Base-by-base conservation (phyloP, 257 asterid genomes). In the Jacaranda mimosifolia region DNA sequence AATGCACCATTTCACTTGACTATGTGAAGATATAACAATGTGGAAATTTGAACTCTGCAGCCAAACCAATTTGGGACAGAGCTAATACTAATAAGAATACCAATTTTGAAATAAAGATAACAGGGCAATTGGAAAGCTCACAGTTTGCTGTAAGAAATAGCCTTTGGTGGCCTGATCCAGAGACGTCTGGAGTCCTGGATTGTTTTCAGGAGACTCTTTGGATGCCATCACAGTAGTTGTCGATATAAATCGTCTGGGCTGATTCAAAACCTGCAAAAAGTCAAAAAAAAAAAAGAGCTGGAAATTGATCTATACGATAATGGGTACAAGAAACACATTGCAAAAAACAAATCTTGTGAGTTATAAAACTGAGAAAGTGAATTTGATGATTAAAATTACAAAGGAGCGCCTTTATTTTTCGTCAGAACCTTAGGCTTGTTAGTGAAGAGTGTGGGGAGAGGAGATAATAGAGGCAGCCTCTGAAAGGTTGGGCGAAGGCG, bases 81-180 rank as follows among this genome's bases (percentile, higher is more conserved):
- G 8, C 32, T 59, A 35, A 32, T 48, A 17, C 32, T n/a, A 62
- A 38, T 12, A 35, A 43, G 4, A 59, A 62, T 0, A 9, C 62
- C 5, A 58, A 48, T 18, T 3, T 2, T 15, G 4, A 63, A 53
- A 43, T 35, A 65, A 15, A 43, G 6, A 76, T 11, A n/a, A 51
- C 11, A 11, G 60, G 68, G 63, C 21, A 5, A 36, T 18, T 1
- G 10, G 64, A 21, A 68, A 77, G 55, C 92, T 87, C 80, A 96
- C 98, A 78, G 98, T 86, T 84, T 93, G 97, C 79, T 91, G 98
- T 82, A 96, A 68, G 85, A 93, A 85, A 83, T 96, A 93, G 80
- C 90, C 88, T 76, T 88, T 93, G 79, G 98, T 96, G 60, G 94
- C 97, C 69, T 88, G 92, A 84, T 91, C 95, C 9, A 71, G 81